Conservation (phyloP, 2,329 filamentous ascomycete species). For the Trichoderma endophyticum region DNA sequence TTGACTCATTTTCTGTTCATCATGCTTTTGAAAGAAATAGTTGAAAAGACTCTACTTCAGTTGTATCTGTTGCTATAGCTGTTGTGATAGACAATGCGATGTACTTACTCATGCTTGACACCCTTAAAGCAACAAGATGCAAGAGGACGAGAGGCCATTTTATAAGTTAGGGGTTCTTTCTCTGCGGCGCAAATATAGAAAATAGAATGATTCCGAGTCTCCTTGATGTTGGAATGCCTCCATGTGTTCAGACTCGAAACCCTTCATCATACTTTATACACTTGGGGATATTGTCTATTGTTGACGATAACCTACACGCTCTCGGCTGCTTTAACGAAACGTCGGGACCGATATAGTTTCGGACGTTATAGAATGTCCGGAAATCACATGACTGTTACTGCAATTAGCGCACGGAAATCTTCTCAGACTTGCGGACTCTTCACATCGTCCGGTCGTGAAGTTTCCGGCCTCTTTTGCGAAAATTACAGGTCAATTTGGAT, state of each 20-base stretch:
- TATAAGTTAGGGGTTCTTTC: background rate
- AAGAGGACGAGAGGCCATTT: background rate
- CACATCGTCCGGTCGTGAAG: background rate
- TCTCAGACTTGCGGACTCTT: background rate
- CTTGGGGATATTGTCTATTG: background rate
- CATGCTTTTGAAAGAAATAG: background rate
- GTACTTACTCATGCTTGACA: background rate
- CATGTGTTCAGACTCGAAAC: background rate
- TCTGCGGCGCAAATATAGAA: background rate
- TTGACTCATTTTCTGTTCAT: background rate
- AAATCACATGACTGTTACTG: background rate
- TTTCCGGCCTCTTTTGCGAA: background rate
- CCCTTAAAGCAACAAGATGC: background rate
- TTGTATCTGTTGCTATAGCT: background rate
- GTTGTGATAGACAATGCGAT: background rate
- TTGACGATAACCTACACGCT: background rate
- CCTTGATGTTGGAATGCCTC: background rate
- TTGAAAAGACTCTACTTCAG: background rate
- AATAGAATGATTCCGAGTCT: background rate
- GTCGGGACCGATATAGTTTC: background rate
- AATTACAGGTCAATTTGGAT: background rate
- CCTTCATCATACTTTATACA: background rate
- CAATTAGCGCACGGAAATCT: background rate
- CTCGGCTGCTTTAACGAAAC: background rate
- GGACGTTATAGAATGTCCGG: background rate